Evolutionary conservation across 148 eudicot species (phyloP).

Genomic region (Camellia lanceoleosa): DNA sequence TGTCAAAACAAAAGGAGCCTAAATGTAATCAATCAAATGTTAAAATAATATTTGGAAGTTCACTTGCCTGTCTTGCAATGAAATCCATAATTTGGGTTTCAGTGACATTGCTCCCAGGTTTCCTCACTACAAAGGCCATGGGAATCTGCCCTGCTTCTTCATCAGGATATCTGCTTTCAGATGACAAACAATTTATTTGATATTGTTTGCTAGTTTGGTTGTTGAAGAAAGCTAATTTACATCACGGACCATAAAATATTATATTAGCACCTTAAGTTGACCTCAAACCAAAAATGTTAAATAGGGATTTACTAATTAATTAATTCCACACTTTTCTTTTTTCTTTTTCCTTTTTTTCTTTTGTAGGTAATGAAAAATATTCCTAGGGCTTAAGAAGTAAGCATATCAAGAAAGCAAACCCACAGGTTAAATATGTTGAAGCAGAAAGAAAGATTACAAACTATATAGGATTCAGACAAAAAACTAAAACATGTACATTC

Average conservation of each 20-base stretch:
- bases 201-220: background rate
- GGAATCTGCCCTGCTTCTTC: slow-evolving; percentile 93
- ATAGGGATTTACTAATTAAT: too few species aligned
- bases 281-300: background rate
- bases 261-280: background rate
- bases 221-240: background rate
- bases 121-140: slow-evolving; percentile 86
- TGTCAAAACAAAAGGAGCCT: too few species aligned
- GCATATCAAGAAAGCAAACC: background rate
- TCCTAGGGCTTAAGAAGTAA: background rate
- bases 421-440: background rate
- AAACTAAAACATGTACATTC: background rate
- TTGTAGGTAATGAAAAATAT: background rate
- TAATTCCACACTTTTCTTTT: too few species aligned
- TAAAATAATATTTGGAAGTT: background rate
- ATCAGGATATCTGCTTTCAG: slow-evolving; percentile 68
- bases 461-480: background rate
- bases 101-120: slow-evolving; percentile 55
- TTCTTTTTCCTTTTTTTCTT: too few species aligned
- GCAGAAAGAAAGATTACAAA: background rate
- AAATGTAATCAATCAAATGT: background rate
- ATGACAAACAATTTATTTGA: background rate
- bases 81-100: slow-evolving; percentile 66
- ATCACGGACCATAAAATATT: background rate
- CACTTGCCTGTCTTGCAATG: slow-evolving; percentile 73